Evolutionary conservation across 139 green algal genomes (phyloP).

Genomic region (Parachlorella kessleri): DNA sequence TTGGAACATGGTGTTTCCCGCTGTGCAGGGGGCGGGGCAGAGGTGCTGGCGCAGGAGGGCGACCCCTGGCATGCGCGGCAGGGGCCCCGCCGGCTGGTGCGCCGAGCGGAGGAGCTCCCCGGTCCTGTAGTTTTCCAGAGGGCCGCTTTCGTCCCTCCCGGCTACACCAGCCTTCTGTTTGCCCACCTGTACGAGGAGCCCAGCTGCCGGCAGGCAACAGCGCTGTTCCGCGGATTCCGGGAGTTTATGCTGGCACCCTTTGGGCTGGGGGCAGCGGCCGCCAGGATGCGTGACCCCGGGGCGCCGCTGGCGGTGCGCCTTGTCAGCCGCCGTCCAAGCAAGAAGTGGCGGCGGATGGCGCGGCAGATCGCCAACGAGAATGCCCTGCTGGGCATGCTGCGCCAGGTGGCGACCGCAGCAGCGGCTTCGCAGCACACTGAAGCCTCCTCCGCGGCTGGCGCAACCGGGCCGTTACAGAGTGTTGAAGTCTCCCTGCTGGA

Average conservation of each 20-base stretch:
- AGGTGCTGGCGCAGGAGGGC: background rate
- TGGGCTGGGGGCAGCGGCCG: background rate
- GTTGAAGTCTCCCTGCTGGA: slow-evolving; percentile 14
- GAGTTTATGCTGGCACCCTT: slow-evolving; percentile 28
- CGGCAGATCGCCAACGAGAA: slow-evolving; percentile 27
- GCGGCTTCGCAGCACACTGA: no score
- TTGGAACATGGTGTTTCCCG: no score
- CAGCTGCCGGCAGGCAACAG: slow-evolving; percentile 35
- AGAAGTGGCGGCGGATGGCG: background rate
- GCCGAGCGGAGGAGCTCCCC: slow-evolving; percentile 6
- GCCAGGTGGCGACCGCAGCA: background rate
- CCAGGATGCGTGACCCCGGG: background rate
- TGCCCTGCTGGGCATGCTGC: slow-evolving; percentile 8
- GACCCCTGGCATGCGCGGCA: background rate
- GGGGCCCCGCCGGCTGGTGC: slow-evolving; percentile 14
- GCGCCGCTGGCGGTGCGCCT: background rate
- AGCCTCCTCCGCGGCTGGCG: no score
- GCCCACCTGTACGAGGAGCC: slow-evolving; percentile 36
- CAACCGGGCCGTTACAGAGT: no score
- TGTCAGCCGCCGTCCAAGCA: slow-evolving; percentile 12
- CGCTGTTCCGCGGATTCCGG: slow-evolving; percentile 43
- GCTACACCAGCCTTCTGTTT: slow-evolving; percentile 49
- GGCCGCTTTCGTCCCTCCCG: slow-evolving; percentile 40
- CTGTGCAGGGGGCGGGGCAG: background rate
- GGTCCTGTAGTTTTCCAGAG: background rate